phyloP scores from a whole-genome alignment of 345 rosid genomes.

The Firmiana major region DNA sequence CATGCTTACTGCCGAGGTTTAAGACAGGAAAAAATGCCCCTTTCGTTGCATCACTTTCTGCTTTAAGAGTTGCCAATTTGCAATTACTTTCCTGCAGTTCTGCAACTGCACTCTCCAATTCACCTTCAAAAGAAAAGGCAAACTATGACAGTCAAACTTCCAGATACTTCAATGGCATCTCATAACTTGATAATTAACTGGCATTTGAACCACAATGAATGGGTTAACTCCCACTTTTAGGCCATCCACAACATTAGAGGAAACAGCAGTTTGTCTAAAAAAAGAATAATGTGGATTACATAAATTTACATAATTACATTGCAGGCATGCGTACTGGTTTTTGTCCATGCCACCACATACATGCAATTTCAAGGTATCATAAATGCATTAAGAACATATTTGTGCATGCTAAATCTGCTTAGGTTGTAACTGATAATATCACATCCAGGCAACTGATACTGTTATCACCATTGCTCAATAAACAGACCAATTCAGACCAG shows the following conservation, averaged over 20 bases:
- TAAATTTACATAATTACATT: not conserved
- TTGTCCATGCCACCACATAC: not conserved
- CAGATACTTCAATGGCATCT: slow-evolving; percentile 13
- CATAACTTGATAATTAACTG: not conserved
- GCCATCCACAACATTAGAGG: not conserved
- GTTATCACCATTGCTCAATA: not conserved
- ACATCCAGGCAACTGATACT: not conserved
- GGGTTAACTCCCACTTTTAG: not conserved
- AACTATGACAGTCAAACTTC: slow-evolving; percentile 7
- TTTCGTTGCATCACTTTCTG: slow-evolving; percentile 76
- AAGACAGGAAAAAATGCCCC: slow-evolving; percentile 74
- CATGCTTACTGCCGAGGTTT: slow-evolving; percentile 58
- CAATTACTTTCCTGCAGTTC: slow-evolving; percentile 66
- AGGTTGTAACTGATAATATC: not conserved
- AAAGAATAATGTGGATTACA: not conserved
- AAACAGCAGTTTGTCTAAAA: not conserved
- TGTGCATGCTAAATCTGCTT: not conserved
- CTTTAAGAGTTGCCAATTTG: slow-evolving; percentile 67
- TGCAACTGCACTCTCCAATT: slow-evolving; percentile 54
- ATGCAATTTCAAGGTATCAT: not conserved
- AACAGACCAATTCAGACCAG: not conserved
- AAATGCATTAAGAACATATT: not conserved
- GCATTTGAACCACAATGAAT: not conserved
- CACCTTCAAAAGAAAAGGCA: slow-evolving; percentile 51
- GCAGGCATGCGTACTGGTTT: not conserved